phyloP scores from a whole-genome alignment of 768 basidiomycete species.

The Mycena kentingensis region DNA sequence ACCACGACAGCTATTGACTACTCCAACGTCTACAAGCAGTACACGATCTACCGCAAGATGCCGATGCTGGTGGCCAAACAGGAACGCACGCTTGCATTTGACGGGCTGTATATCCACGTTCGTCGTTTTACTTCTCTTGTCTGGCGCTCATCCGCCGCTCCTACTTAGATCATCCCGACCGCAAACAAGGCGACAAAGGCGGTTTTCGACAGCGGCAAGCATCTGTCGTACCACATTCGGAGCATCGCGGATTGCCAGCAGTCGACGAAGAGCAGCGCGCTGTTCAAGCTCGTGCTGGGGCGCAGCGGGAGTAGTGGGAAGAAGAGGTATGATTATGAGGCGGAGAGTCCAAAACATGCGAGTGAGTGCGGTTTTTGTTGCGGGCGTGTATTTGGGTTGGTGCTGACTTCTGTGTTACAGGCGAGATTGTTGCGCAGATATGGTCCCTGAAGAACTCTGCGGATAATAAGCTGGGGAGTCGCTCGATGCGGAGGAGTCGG shows the following conservation, averaged over 20 bases:
- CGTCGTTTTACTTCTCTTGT: conserved; percentile 23
- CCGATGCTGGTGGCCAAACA: conserved; percentile 92
- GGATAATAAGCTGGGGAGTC: conserved; percentile 64
- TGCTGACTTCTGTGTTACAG: conserved; percentile 34
- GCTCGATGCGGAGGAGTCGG: conserved; percentile 64
- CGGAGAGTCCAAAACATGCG: conserved; percentile 80
- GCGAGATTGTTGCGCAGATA: conserved; percentile 78
- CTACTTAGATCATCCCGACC: conserved; percentile 80
- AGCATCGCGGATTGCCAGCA: conserved; percentile 84
- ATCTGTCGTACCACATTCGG: conserved; percentile 90
- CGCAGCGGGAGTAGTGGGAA: conserved; percentile 63
- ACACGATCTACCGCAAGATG: conserved; percentile 89
- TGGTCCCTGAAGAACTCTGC: conserved; percentile 58
- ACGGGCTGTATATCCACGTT: conserved; percentile 92
- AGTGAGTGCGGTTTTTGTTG: conserved; percentile 46
- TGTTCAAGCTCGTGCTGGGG: conserved; percentile 88
- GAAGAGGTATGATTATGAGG: conserved; percentile 97
- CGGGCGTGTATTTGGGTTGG: background rate
- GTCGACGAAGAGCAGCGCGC: conserved; percentile 73
- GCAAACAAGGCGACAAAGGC: conserved; percentile 71
- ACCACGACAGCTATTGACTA: conserved; percentile 64
- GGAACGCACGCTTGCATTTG: conserved; percentile 89
- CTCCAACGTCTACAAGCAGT: conserved; percentile 91
- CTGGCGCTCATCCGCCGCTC: conserved; percentile 14
- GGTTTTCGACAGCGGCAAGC: conserved; percentile 88